These are phyloP conservation scores for Rubroshorea leprosula DNA, from an alignment of 345 rosid genomes.

Conservation along the genomic window DNA sequence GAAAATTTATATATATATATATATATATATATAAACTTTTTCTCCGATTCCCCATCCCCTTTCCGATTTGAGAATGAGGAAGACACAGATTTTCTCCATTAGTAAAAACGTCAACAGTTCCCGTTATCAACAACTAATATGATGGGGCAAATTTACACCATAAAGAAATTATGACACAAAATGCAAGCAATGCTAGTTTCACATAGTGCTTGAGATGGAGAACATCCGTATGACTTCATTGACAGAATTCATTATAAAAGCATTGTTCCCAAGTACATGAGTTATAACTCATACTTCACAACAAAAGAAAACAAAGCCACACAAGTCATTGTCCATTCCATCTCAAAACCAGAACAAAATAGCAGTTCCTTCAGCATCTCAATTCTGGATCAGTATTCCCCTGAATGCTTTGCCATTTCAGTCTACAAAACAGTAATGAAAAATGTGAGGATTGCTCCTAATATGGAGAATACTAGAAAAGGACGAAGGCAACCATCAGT, in stretches of 20 bases:
- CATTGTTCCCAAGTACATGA: no score
- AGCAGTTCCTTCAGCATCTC: not conserved
- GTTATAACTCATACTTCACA: not conserved
- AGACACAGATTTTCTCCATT: no score
- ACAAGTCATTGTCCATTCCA: not conserved
- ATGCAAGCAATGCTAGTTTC: not conserved
- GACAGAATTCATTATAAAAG: not conserved
- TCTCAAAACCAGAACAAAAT: not conserved
- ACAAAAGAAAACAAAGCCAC: not conserved
- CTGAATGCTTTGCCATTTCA: conserved; percentile 41
- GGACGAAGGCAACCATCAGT: not conserved
- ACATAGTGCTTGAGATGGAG: not conserved
- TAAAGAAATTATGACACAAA: not conserved
- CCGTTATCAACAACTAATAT: no score
- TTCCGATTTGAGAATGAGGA: no score
- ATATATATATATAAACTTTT: no score
- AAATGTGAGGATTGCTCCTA: not conserved
- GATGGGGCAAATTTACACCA: no score
- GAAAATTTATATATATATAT: no score
- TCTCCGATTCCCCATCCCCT: no score
- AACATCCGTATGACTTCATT: not conserved
- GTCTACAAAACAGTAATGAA: conserved; percentile 26
- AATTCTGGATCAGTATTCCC: conserved; percentile 27
- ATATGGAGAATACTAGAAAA: not conserved
- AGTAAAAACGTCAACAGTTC: no score